Percentiles rank a stretch among this genome's conserved stretches.
These are phyloP conservation scores for Blastobotrys buckinghamii DNA, from an alignment of 1,139 yeast species.

Conservation along the genomic window DNA sequence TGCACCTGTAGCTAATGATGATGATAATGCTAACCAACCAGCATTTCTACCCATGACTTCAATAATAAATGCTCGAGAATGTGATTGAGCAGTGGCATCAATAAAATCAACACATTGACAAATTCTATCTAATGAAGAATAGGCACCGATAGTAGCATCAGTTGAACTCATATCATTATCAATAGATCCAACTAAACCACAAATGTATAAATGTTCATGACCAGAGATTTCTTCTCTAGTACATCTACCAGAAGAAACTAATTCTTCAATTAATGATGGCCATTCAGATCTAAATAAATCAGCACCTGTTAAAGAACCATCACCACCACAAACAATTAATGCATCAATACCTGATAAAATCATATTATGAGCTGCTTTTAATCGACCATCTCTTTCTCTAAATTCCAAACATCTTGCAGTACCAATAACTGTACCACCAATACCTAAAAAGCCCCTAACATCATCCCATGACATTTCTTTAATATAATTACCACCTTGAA, in stretches of 20 bases:
- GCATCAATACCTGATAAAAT: constrained; percentile 90
- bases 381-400: constrained; percentile 77
- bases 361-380: constrained; percentile 76
- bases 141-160: constrained; percentile 95
- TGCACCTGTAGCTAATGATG: constrained; percentile 94
- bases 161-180: constrained; percentile 97
- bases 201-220: constrained; percentile 73
- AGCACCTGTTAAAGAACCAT: constrained; percentile 96
- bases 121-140: constrained; percentile 87
- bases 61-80: constrained; percentile 93
- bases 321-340: constrained; percentile 97
- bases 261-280: constrained; percentile 78
- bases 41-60: constrained; percentile 99
- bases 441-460: constrained; percentile 84
- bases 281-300: constrained; percentile 90
- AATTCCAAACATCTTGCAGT: constrained; percentile 90
- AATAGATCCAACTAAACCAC: constrained; percentile 94
- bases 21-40: constrained; percentile 97
- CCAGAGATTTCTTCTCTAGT: constrained; percentile 51
- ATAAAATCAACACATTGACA: constrained; percentile 92
- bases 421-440: constrained; percentile 95
- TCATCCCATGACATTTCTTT: constrained; percentile 84
- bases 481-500: constrained; percentile 70
- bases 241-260: constrained; percentile 49
- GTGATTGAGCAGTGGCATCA: constrained; percentile 95